Percentiles rank a stretch among this genome's conserved stretches.
Evolutionary conservation across 768 basidiomycete species (phyloP).

Genomic region (Lactarius trivialis): DNA sequence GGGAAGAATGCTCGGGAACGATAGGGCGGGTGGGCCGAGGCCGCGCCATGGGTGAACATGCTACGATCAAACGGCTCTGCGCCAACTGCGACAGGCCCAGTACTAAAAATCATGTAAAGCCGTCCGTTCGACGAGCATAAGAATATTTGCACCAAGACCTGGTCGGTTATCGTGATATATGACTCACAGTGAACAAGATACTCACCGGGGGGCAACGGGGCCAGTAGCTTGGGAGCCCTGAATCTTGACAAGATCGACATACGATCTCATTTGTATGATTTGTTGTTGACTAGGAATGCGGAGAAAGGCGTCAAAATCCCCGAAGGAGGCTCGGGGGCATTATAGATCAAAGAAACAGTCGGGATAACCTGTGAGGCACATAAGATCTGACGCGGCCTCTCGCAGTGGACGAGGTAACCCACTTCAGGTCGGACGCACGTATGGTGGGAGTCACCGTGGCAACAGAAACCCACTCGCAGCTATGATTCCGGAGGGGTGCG

Average conservation of each 20-base stretch:
- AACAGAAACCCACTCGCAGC: neutral
- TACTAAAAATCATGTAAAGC: neutral
- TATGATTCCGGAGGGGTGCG: no score
- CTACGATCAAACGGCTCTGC: neutral
- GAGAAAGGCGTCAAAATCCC: conserved; percentile 43
- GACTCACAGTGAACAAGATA: neutral
- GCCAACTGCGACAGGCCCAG: neutral
- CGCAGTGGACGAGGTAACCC: no score
- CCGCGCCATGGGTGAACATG: neutral
- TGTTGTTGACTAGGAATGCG: conserved; percentile 30
- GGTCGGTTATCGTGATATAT: neutral
- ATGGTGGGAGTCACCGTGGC: neutral
- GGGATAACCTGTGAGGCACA: neutral
- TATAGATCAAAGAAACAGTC: conserved; percentile 39
- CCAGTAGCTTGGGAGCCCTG: neutral
- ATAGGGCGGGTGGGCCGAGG: neutral
- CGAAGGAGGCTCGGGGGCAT: conserved; percentile 39
- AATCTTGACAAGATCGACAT: neutral
- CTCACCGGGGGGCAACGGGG: neutral
- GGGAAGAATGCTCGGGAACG: neutral
- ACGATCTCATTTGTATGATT: neutral
- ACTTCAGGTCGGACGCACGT: neutral
- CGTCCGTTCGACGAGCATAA: no score
- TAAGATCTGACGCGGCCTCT: no score
- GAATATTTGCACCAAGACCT: neutral